phyloP scores from a whole-genome alignment of 176 grass and related monocot genomes.

The Rhynchospora tenuis region DNA sequence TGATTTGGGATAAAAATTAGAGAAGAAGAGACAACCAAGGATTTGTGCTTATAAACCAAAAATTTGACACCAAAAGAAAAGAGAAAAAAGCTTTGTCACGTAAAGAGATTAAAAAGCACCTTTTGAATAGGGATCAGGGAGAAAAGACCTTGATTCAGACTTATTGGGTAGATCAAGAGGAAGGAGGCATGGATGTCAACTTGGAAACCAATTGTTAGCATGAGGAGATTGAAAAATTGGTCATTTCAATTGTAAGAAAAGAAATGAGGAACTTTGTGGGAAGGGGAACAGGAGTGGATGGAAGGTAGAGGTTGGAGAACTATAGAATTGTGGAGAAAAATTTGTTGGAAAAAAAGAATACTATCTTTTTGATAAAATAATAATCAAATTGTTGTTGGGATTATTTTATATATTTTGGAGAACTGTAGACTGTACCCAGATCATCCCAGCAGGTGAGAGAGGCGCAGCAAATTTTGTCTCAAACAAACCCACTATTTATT shows the following conservation, averaged over 20 bases:
- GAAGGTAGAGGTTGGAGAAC: slow-evolving; percentile 14
- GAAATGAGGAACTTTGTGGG: slow-evolving; percentile 21
- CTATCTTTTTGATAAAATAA: slow-evolving; percentile 18
- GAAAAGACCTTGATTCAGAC: slow-evolving; percentile 5
- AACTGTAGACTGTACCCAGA: slow-evolving; percentile 5
- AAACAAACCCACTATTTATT: neutral
- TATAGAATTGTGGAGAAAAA: slow-evolving; percentile 21
- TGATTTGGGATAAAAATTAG: slow-evolving; percentile 1
- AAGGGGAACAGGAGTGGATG: slow-evolving; percentile 5
- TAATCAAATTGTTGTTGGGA: slow-evolving; percentile 20
- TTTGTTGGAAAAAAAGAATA: slow-evolving; percentile 13
- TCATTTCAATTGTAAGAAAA: slow-evolving; percentile 11
- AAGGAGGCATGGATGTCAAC: neutral
- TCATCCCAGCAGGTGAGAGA: neutral
- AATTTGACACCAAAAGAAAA: neutral
- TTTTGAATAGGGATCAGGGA: slow-evolving; percentile 10
- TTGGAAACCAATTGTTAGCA: slow-evolving; percentile 5
- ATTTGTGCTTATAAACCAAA: slow-evolving; percentile 12
- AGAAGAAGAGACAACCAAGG: neutral
- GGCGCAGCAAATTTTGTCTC: neutral
- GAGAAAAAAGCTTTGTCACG: slow-evolving; percentile 4
- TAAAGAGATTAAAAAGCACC: neutral
- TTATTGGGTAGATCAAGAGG: slow-evolving; percentile 12
- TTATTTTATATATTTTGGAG: neutral
- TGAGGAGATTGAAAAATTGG: neutral